Evolutionary conservation across 345 rosid genomes (phyloP).

Genomic region (Melastoma malabathricum): DNA sequence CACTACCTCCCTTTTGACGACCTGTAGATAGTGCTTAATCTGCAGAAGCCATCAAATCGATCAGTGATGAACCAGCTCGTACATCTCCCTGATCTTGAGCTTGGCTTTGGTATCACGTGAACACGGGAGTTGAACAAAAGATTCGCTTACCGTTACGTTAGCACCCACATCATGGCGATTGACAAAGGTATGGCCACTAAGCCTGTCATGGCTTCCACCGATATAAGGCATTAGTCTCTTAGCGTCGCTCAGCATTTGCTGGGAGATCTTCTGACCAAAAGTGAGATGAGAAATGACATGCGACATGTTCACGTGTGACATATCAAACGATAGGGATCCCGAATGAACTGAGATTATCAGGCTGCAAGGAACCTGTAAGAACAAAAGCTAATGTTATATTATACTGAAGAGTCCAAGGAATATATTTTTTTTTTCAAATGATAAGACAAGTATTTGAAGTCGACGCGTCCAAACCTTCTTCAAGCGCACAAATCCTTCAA

Average conservation of each 20-base stretch:
- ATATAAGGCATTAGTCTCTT: slow-evolving; percentile 63
- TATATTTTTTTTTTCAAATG: no score
- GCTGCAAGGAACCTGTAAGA: slow-evolving; percentile 86
- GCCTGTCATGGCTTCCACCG: slow-evolving; percentile 69
- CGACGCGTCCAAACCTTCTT: slow-evolving; percentile 82
- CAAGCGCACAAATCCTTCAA: slow-evolving; percentile 92
- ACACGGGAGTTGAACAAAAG: slow-evolving; percentile 1
- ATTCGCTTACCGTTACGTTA: slow-evolving; percentile 82
- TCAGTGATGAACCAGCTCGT: no score
- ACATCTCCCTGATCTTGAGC: no score
- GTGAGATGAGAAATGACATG: slow-evolving; percentile 83
- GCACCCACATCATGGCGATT: slow-evolving; percentile 68
- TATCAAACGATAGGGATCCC: slow-evolving; percentile 84
- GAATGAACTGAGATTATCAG: slow-evolving; percentile 83
- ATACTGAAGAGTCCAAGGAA: no score
- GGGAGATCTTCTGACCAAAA: slow-evolving; percentile 58
- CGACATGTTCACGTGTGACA: slow-evolving; percentile 88
- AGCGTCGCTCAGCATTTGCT: slow-evolving; percentile 43
- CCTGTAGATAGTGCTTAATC: slow-evolving; percentile 96
- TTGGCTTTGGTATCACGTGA: no score
- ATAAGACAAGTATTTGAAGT: no score
- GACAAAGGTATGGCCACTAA: slow-evolving; percentile 68
- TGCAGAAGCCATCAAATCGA: slow-evolving; percentile 20
- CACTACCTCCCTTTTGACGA: slow-evolving; percentile 84
- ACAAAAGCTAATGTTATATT: neutral